A percentile compares a stretch with the other conserved stretches of the same genome.
Conservation (phyloP, 768 basidiomycete genomes). For the Amanita rimosa region DNA sequence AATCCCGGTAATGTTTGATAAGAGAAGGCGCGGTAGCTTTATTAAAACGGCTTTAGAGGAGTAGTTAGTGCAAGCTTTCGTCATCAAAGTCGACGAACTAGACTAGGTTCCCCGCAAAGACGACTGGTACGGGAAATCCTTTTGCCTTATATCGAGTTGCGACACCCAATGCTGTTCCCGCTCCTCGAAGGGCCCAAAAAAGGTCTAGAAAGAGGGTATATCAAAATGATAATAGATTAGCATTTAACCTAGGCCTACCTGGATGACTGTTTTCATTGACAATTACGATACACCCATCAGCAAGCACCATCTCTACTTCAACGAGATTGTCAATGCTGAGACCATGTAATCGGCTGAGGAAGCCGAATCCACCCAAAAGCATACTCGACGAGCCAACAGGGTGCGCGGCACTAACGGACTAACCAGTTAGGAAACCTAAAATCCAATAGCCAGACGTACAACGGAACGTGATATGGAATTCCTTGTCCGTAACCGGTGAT, state of each 20-base stretch:
- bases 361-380: constrained; percentile 83
- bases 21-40: constrained; percentile 79
- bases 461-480: constrained; percentile 75
- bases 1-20: constrained; percentile 87
- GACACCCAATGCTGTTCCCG: constrained; percentile 74
- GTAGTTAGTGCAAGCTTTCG: constrained; percentile 5
- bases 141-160: constrained; percentile 84
- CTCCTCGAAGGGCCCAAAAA: constrained; percentile 83
- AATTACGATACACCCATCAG: constrained; percentile 78
- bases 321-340: constrained; percentile 85
- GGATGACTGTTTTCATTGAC: constrained; percentile 63
- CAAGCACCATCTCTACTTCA: constrained; percentile 86
- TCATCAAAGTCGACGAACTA: constrained; percentile 46
- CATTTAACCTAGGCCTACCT: constrained; percentile 24
- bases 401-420: constrained; percentile 52
- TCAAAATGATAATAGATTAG: no score
- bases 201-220: constrained; percentile 37
- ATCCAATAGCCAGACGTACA: constrained; percentile 31
- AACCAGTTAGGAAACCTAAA: constrained; percentile 5
- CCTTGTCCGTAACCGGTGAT: constrained; percentile 34
- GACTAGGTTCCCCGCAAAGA: constrained; percentile 87
- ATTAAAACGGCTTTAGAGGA: constrained; percentile 63
- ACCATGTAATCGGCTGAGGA: constrained; percentile 74
- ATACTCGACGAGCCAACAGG: constrained; percentile 72
- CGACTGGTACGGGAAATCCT: constrained; percentile 82